Conservation (phyloP, 2,329 filamentous ascomycete species). For the Trichoderma sp. region DNA sequence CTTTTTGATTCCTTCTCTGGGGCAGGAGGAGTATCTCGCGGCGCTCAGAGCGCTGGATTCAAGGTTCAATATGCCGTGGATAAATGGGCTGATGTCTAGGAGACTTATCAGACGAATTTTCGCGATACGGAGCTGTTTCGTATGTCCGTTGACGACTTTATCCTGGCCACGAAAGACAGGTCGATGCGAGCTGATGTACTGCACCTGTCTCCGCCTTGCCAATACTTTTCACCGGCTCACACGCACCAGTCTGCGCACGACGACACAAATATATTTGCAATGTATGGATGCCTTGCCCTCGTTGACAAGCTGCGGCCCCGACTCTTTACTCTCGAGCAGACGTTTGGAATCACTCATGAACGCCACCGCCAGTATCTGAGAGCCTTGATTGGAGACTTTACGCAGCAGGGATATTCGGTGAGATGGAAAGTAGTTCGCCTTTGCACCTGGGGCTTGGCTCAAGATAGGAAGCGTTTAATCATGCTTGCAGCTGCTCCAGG, state of each 20-base stretch:
- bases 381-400: slow-evolving; percentile 63
- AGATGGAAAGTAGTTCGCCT: slow-evolving; percentile 65
- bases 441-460: slow-evolving; percentile 53
- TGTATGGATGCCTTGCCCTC: slow-evolving; percentile 57
- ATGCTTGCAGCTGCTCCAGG: slow-evolving; percentile 67
- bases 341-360: slow-evolving; percentile 63
- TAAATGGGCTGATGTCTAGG: slow-evolving; percentile 55
- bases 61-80: slow-evolving; percentile 66
- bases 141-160: slow-evolving; percentile 52
- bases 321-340: slow-evolving; percentile 77
- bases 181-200: slow-evolving; percentile 62
- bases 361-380: slow-evolving; percentile 59
- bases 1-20: slow-evolving; percentile 74
- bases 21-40: slow-evolving; percentile 69
- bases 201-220: slow-evolving; percentile 77
- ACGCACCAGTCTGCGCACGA: slow-evolving; percentile 69
- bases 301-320: slow-evolving; percentile 63
- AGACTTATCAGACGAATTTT: slow-evolving; percentile 63
- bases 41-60: slow-evolving; percentile 61
- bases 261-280: slow-evolving; percentile 64
- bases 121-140: slow-evolving; percentile 50
- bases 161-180: slow-evolving; percentile 36
- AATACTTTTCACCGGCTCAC: slow-evolving; percentile 73
- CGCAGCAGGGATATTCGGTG: slow-evolving; percentile 66
- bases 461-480: slow-evolving; percentile 54